Percentiles rank a stretch among this genome's conserved stretches.
phyloP scores from a whole-genome alignment of 805 yeast species.

The Priceomyces melissophilus region DNA sequence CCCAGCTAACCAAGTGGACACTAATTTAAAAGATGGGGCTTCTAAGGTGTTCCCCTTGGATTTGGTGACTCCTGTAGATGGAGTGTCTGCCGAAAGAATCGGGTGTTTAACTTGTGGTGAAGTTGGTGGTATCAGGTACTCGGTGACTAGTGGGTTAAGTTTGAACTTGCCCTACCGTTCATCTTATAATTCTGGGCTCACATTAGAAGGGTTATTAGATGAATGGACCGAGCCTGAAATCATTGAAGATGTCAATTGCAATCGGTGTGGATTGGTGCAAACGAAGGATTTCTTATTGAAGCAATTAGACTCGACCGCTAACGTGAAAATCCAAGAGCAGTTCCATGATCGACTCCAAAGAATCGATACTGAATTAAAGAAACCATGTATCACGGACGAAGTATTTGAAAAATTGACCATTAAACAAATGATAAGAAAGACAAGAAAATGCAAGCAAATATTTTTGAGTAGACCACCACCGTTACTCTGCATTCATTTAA shows the following conservation, averaged over 20 bases:
- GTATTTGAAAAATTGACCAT: constrained; percentile 71
- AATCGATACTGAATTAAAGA: constrained; percentile 47
- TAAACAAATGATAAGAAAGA: constrained; percentile 67
- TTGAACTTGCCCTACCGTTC: constrained; percentile 56
- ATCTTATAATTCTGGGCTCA: constrained; percentile 28
- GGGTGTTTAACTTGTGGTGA: constrained; percentile 92
- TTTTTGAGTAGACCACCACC: constrained; percentile 80
- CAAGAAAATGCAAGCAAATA: constrained; percentile 81
- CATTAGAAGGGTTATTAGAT: constrained; percentile 50
- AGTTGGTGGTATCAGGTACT: constrained; percentile 84
- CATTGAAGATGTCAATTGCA: constrained; percentile 92
- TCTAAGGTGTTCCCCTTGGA: constrained; percentile 50
- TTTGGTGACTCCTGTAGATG: constrained; percentile 87
- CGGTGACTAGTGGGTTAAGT: constrained; percentile 72
- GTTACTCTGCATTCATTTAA: constrained; percentile 78
- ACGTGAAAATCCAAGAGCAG: constrained; percentile 25
- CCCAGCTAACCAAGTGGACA: constrained; percentile 76
- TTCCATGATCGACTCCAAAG: constrained; percentile 27
- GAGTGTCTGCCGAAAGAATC: constrained; percentile 80
- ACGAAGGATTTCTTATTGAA: constrained; percentile 47
- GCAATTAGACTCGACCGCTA: constrained; percentile 48
- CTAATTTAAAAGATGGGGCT: constrained; percentile 48
- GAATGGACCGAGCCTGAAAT: constrained; percentile 78
- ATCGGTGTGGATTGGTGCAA: constrained; percentile 77
- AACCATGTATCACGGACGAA: constrained; percentile 76